Percentiles rank a stretch among this genome's conserved stretches.
Evolutionary conservation across 768 basidiomycete species (phyloP).

Genomic region (Suillus americanus): DNA sequence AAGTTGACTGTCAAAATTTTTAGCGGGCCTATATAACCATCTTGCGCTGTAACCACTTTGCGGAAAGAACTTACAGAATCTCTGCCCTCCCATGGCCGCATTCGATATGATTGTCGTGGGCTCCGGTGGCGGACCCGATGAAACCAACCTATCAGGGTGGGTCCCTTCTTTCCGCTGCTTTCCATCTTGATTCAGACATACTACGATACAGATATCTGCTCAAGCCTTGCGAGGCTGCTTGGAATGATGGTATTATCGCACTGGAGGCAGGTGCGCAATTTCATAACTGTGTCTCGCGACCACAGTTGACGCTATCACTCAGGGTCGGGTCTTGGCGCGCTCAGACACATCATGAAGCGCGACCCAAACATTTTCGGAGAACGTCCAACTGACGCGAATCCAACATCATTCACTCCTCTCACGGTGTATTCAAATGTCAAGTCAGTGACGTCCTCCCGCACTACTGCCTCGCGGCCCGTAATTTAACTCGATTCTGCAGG

Average conservation of each 20-base stretch:
- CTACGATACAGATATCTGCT: slow-evolving; percentile 69
- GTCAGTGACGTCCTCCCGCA: slow-evolving; percentile 17
- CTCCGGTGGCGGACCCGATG: slow-evolving; percentile 86
- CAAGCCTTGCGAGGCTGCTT: slow-evolving; percentile 62
- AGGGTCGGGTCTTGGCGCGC: slow-evolving; percentile 88
- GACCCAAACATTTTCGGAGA: slow-evolving; percentile 55
- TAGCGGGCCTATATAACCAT: slow-evolving; percentile 9
- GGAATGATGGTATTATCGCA: slow-evolving; percentile 81
- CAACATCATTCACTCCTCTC: slow-evolving; percentile 19
- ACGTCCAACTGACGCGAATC: slow-evolving; percentile 11
- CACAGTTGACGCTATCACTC: slow-evolving; percentile 1
- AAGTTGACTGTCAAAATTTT: slow-evolving; percentile 6
- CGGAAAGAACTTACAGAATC: background rate
- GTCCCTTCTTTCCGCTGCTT: slow-evolving; percentile 29
- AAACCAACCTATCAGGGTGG: slow-evolving; percentile 86
- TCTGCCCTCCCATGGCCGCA: slow-evolving; percentile 35
- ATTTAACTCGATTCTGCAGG: slow-evolving; percentile 26
- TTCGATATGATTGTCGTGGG: slow-evolving; percentile 82
- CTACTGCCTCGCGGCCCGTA: background rate
- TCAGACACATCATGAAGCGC: slow-evolving; percentile 57
- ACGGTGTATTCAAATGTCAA: slow-evolving; percentile 34
- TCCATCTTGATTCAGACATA: slow-evolving; percentile 8
- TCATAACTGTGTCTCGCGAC: background rate
- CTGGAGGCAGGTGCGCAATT: slow-evolving; percentile 76
- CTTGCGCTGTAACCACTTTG: background rate